Percentiles rank a stretch among this genome's conserved stretches.
phyloP scores from a whole-genome alignment of 2,329 filamentous ascomycete genomes.

The Fusarium subtropicale region DNA sequence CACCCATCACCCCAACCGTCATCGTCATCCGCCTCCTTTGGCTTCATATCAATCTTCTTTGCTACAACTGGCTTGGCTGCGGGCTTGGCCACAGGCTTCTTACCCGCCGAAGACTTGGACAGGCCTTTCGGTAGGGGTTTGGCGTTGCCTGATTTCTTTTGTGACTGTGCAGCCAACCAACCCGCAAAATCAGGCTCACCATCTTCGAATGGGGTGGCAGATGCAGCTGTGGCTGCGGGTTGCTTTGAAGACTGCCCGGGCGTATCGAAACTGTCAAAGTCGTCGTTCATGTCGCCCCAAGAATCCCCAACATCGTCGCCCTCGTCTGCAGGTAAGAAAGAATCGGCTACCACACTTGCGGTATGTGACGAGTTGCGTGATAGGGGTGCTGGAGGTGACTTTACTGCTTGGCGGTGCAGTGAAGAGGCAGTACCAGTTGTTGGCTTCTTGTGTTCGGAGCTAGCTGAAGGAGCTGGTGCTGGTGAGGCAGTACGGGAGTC shows the following conservation, averaged over 20 bases:
- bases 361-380: slow-evolving; percentile 63
- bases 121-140: slow-evolving; percentile 88
- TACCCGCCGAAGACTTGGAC: slow-evolving; percentile 65
- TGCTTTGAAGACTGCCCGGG: slow-evolving; percentile 41
- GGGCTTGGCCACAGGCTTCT: slow-evolving; percentile 59
- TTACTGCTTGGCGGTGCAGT: slow-evolving; percentile 70
- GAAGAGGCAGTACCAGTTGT: slow-evolving; percentile 66
- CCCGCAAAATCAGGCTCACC: slow-evolving; percentile 95
- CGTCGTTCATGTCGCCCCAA: slow-evolving; percentile 78
- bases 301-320: slow-evolving; percentile 75
- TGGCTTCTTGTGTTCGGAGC: slow-evolving; percentile 53
- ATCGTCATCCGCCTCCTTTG: slow-evolving; percentile 68
- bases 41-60: slow-evolving; percentile 78
- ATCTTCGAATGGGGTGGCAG: slow-evolving; percentile 75
- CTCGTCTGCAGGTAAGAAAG: slow-evolving; percentile 66
- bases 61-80: slow-evolving; percentile 58
- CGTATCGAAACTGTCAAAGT: slow-evolving; percentile 58
- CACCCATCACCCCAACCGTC: slow-evolving; percentile 76
- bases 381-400: slow-evolving; percentile 60
- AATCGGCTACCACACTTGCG: slow-evolving; percentile 57
- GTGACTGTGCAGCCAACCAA: slow-evolving; percentile 88
- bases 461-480: slow-evolving; percentile 56
- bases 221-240: slow-evolving; percentile 49
- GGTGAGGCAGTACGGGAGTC: slow-evolving; percentile 57
- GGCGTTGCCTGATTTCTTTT: slow-evolving; percentile 68